Evolutionary conservation across 1,284 basidiomycete genomes (phyloP).

Genomic region (Ceratorhiza oryzae-sativae): DNA sequence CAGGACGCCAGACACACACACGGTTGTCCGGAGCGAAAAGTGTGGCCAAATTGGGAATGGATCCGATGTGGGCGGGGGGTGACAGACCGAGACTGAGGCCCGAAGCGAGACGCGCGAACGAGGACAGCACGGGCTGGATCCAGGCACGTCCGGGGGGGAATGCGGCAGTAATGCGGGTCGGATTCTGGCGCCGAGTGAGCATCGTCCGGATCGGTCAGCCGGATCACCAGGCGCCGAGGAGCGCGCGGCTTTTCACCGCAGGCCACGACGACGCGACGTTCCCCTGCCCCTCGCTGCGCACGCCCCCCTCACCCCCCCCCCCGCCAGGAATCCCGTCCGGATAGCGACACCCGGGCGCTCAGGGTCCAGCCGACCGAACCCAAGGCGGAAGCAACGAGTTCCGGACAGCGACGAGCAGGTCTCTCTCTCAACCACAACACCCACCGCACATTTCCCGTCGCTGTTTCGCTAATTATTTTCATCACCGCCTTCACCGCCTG

Average conservation of each 20-base stretch:
- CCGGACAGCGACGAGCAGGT: conserved; percentile 8
- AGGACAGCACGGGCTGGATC: not conserved
- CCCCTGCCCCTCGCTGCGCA: not conserved
- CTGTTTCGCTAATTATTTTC: not conserved
- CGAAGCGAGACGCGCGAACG: conserved; percentile 16
- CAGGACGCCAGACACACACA: too few relatives aligned
- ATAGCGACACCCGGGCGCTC: conserved; percentile 1
- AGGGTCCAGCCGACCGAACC: not conserved
- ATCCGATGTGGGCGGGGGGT: not conserved
- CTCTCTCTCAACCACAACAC: not conserved
- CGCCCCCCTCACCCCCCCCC: not conserved
- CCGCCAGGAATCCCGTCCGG: not conserved
- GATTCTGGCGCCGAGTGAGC: not conserved
- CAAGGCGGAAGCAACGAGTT: not conserved
- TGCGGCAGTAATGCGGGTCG: too few relatives aligned
- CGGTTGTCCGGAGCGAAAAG: too few relatives aligned
- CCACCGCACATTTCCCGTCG: not conserved
- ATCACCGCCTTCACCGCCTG: not conserved
- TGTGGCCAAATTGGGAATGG: not conserved
- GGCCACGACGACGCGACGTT: too few relatives aligned
- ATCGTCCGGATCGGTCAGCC: not conserved
- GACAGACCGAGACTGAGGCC: not conserved
- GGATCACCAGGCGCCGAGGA: not conserved
- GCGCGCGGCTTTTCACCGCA: conserved; percentile 5
- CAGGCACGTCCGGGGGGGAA: not conserved